Percentiles rank a stretch among this genome's conserved stretches.
These are phyloP conservation scores for Populus davidiana DNA, from an alignment of 345 rosid genomes.

Conservation along the genomic window DNA sequence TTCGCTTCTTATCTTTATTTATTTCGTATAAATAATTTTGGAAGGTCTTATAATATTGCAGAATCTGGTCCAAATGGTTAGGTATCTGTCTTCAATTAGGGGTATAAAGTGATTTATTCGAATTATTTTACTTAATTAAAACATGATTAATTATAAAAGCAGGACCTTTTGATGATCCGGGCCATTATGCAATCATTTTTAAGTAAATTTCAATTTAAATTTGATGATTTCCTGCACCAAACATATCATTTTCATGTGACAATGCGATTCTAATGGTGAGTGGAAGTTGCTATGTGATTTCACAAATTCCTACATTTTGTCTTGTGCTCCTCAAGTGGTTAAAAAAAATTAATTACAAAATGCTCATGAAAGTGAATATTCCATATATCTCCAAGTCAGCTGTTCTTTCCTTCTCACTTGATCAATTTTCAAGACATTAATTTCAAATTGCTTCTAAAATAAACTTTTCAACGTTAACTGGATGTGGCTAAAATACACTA, in stretches of 20 bases:
- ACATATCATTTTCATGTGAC: background rate
- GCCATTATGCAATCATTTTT: slow-evolving; percentile 1
- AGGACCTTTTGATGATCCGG: background rate
- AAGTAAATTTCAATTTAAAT: background rate
- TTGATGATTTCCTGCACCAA: background rate
- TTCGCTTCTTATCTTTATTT: background rate
- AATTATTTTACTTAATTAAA: background rate
- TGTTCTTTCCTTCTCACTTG: background rate
- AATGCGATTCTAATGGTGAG: background rate
- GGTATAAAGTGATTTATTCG: background rate
- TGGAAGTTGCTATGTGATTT: background rate
- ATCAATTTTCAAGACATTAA: background rate
- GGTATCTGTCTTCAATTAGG: background rate
- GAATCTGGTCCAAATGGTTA: slow-evolving; percentile 4
- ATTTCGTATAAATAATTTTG: background rate
- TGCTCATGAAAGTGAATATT: background rate
- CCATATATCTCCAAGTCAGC: background rate
- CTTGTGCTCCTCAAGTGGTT: background rate
- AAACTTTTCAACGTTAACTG: background rate
- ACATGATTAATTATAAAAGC: background rate
- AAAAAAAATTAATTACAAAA: background rate
- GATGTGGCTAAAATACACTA: background rate
- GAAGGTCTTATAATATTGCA: background rate
- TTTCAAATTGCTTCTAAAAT: too few relatives aligned
- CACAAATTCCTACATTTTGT: background rate